phyloP scores from a whole-genome alignment of 768 basidiomycete species.

The Termitomyces sp. region DNA sequence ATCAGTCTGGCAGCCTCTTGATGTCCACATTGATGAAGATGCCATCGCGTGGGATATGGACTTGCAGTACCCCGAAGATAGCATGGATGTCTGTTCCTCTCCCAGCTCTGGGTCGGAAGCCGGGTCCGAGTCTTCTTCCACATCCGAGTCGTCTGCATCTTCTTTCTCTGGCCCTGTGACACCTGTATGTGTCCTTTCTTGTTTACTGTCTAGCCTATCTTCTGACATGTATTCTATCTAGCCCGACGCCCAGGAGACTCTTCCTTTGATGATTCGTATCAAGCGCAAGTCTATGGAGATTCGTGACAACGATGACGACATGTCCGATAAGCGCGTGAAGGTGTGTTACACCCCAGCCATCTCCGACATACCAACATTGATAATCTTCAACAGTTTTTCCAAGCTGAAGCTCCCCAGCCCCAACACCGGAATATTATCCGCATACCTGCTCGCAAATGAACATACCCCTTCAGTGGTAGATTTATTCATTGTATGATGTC shows the following conservation, averaged over 20 bases:
- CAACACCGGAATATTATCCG: constrained; percentile 13
- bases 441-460: constrained; percentile 13
- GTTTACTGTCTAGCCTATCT: background rate
- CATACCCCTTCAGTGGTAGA: background rate
- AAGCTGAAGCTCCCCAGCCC: constrained; percentile 9
- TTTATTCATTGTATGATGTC: constrained; percentile 4
- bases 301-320: constrained; percentile 10
- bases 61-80: constrained; percentile 9
- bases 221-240: background rate
- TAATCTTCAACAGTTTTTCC: constrained; percentile 9
- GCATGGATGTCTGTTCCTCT: constrained; percentile 11
- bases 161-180: constrained; percentile 24
- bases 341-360: constrained; percentile 13
- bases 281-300: constrained; percentile 35
- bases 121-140: constrained; percentile 8
- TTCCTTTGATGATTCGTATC: constrained; percentile 24
- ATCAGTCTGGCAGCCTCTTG: constrained; percentile 16
- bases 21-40: constrained; percentile 24
- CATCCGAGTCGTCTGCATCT: constrained; percentile 15
- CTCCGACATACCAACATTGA: background rate
- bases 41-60: constrained; percentile 20
- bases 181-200: constrained; percentile 20
- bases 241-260: constrained; percentile 8
- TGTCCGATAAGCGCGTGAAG: constrained; percentile 37
- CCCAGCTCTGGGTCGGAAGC: constrained; percentile 9